phyloP scores from a whole-genome alignment of 148 eudicot genomes.

The Pouteria glomerata region DNA sequence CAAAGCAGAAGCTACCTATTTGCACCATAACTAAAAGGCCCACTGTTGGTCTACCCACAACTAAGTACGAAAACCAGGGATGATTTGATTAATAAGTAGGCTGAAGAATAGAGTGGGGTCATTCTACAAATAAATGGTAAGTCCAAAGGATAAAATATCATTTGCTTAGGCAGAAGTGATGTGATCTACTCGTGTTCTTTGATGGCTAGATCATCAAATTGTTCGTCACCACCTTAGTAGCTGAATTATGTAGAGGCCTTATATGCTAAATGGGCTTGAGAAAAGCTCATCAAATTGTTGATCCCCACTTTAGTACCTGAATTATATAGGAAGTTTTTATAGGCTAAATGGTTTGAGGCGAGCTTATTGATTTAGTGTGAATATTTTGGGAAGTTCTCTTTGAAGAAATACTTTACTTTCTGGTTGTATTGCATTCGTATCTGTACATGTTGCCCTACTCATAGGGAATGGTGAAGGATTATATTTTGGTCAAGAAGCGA shows the following conservation, averaged over 20 bases:
- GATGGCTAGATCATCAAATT: not conserved
- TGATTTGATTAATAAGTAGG: not conserved
- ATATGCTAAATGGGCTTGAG: not conserved
- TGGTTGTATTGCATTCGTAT: too few relatives aligned
- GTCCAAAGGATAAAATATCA: not conserved
- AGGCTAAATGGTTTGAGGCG: not conserved
- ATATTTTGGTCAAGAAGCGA: not conserved
- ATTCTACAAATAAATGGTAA: not conserved
- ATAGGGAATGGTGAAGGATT: constrained; percentile 1
- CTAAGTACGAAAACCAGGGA: not conserved
- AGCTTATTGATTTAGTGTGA: not conserved
- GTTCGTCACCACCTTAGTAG: not conserved
- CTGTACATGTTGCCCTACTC: not conserved
- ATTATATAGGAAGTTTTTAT: not conserved
- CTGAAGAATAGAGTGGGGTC: not conserved
- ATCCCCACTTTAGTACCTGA: not conserved
- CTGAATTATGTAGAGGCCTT: not conserved
- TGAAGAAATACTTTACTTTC: too few relatives aligned
- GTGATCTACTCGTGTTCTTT: not conserved
- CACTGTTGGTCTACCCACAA: not conserved
- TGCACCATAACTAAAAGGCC: too few relatives aligned
- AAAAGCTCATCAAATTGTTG: not conserved
- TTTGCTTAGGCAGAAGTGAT: not conserved
- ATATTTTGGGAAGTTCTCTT: not conserved
- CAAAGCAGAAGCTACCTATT: too few relatives aligned